Conservation (phyloP, 352 stramenopile species). For the Thraustochytrium striatum region DNA sequence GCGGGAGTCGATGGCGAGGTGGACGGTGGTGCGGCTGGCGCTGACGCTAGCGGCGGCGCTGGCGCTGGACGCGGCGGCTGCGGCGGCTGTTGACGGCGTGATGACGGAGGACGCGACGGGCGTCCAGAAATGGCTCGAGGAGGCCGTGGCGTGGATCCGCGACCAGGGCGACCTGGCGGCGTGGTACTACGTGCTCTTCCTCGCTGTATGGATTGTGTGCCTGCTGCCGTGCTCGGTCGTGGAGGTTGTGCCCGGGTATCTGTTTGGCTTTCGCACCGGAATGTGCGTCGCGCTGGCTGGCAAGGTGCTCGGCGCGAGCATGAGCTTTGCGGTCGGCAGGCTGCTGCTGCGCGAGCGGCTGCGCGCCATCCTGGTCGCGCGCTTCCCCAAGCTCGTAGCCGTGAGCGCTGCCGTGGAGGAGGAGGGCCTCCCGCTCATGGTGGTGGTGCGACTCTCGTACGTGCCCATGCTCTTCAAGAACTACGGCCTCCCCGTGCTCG, state of each 20-base stretch:
- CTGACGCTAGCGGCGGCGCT: too few species aligned
- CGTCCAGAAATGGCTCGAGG: too few species aligned
- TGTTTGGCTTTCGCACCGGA: slow-evolving; percentile 27
- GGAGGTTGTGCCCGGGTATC: slow-evolving; percentile 44
- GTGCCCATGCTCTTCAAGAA: slow-evolving; percentile 50
- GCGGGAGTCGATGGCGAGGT: too few species aligned
- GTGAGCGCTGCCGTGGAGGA: slow-evolving; percentile 27
- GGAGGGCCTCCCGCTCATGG: slow-evolving; percentile 29
- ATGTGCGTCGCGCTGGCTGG: slow-evolving; percentile 27
- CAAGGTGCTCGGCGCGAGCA: slow-evolving; percentile 16
- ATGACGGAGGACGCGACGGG: too few species aligned
- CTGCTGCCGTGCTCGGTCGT: slow-evolving; percentile 47
- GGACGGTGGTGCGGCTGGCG: too few species aligned
- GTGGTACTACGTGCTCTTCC: slow-evolving; percentile 38
- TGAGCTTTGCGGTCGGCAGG: slow-evolving; percentile 10
- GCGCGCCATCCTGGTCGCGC: neutral
- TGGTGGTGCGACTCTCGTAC: slow-evolving; percentile 45
- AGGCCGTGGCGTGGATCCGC: slow-evolving; percentile 11
- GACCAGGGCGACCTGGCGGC: slow-evolving; percentile 36
- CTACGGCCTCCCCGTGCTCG: slow-evolving; percentile 26
- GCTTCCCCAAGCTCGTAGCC: neutral
- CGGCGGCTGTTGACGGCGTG: too few species aligned
- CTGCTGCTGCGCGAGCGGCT: neutral
- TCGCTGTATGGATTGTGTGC: slow-evolving; percentile 40
- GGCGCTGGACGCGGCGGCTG: too few species aligned